These are phyloP conservation scores for Corrigiola litoralis DNA, from an alignment of 179 eudicot genomes.

Conservation along the genomic window DNA sequence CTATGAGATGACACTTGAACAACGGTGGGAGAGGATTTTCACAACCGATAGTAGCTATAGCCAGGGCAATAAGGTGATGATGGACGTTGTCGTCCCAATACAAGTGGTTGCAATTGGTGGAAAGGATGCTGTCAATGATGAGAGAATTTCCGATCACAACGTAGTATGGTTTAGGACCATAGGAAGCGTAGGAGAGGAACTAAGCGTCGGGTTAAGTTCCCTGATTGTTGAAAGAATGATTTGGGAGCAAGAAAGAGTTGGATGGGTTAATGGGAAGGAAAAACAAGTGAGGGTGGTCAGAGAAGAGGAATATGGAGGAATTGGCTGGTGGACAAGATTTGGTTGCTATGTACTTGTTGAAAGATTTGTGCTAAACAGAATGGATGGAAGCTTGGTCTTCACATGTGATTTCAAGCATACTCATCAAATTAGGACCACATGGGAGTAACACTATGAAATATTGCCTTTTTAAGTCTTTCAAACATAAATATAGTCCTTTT, in stretches of 20 bases:
- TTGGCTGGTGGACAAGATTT: constrained; percentile 51
- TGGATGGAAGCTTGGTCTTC: constrained; percentile 59
- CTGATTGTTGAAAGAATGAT: constrained; percentile 45
- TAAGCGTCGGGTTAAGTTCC: constrained; percentile 45
- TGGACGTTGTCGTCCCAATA: constrained; percentile 33
- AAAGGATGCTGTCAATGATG: constrained; percentile 29
- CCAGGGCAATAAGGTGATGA: constrained; percentile 24
- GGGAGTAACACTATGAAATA: constrained; percentile 38
- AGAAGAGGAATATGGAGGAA: constrained; percentile 35
- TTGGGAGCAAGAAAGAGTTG: constrained; percentile 55
- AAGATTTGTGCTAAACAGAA: constrained; percentile 52
- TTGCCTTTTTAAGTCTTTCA: not conserved
- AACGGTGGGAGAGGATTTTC: constrained; percentile 57
- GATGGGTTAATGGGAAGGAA: constrained; percentile 42
- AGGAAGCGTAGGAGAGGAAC: constrained; percentile 14
- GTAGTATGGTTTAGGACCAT: constrained; percentile 43
- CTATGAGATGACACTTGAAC: constrained; percentile 65
- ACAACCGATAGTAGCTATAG: constrained; percentile 18
- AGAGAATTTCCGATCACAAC: constrained; percentile 27
- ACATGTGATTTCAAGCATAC: constrained; percentile 57
- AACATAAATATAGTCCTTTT: not conserved
- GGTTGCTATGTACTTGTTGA: constrained; percentile 73
- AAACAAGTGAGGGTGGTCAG: constrained; percentile 36
- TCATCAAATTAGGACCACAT: constrained; percentile 42
- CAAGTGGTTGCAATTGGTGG: constrained; percentile 36